Base-by-base conservation (phyloP, 2,329 filamentous ascomycete species). In the Nothomitra cinnamomea region DNA sequence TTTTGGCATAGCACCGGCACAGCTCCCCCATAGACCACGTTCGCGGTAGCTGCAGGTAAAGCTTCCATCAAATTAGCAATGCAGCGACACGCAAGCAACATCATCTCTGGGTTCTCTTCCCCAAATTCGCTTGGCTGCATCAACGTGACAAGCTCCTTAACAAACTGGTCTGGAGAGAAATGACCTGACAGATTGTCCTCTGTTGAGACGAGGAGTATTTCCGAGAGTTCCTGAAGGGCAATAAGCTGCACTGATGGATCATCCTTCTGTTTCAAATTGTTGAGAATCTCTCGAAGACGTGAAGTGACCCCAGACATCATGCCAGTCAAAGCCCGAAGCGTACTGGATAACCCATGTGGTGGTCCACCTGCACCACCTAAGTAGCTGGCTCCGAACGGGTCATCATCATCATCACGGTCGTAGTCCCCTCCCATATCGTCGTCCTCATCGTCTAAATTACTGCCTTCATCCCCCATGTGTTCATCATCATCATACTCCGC, bases 31-130 rank as follows among this genome's bases (percentile, higher is more conserved):
- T 96, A 96, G 2, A 96, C 92, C 13, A 98, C 88, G 64, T 94
- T 95, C 12, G 88, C 86, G 50, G 92, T 92, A 55, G 90, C 90
- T 35, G 87, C 83, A 19, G 92, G 89, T 28, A 98, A 72, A 24
- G 90, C 94, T 66, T 98, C 92, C 92, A 98, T 98, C 54, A 98
- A 69, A 65, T 98, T 96, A 56, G 92, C 92, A 61, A 98, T 77
- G 67, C 87, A 96, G 56, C 94, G 85, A 64, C 92, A 98, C 19
- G 92, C 90, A 56, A 96, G 75, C 12, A 98, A 80, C 90, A 96
- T 96, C 57, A 96, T 87, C 66, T 98, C 92, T 0, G 89, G 86
- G 60, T 95, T 95, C 65, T 94, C 88, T 61, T 94, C 87, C 21
- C 81, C 82, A 58, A 86, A 80, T 55, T 94, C 87, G 63, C 86